A percentile compares a stretch with the other conserved stretches of the same genome.
Evolutionary conservation across 306 rosid genomes (phyloP).

Genomic region (Cucumis cinereus): DNA sequence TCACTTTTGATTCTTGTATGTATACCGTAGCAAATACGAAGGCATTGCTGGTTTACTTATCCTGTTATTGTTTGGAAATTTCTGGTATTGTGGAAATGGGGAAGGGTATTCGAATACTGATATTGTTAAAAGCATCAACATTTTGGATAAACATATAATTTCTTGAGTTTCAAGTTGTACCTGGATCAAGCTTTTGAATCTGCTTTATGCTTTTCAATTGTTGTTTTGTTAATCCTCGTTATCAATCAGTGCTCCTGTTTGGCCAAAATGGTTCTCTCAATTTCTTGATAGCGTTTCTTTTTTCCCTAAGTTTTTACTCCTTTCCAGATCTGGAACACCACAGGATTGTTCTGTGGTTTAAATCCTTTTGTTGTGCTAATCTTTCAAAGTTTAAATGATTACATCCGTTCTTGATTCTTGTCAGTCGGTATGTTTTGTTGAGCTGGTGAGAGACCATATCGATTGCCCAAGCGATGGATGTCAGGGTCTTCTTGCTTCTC

Average conservation of each 20-base stretch:
- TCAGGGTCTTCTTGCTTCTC: conserved; percentile 34
- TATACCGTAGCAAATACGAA: neutral
- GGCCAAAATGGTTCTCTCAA: neutral
- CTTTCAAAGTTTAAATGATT: neutral
- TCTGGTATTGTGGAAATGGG: neutral
- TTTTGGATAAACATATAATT: neutral
- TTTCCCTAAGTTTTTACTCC: neutral
- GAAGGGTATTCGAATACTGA: neutral
- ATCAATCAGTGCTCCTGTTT: neutral
- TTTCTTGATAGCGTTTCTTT: neutral
- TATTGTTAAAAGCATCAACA: neutral
- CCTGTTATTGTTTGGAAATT: neutral
- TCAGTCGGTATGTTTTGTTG: conserved; percentile 1
- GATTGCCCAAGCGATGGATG: conserved; percentile 35
- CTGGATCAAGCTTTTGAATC: neutral
- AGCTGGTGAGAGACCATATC: neutral
- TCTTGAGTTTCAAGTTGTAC: neutral
- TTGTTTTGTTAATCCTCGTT: neutral
- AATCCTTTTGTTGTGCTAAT: neutral
- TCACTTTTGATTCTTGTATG: neutral
- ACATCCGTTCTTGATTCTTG: neutral
- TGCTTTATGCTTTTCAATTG: neutral
- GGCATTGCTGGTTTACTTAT: neutral
- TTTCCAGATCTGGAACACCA: neutral
- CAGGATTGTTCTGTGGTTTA: neutral